A percentile compares a stretch with the other conserved stretches of the same genome.
phyloP scores from a whole-genome alignment of 2,329 filamentous ascomycete species.

The Diaporthe ampelina region DNA sequence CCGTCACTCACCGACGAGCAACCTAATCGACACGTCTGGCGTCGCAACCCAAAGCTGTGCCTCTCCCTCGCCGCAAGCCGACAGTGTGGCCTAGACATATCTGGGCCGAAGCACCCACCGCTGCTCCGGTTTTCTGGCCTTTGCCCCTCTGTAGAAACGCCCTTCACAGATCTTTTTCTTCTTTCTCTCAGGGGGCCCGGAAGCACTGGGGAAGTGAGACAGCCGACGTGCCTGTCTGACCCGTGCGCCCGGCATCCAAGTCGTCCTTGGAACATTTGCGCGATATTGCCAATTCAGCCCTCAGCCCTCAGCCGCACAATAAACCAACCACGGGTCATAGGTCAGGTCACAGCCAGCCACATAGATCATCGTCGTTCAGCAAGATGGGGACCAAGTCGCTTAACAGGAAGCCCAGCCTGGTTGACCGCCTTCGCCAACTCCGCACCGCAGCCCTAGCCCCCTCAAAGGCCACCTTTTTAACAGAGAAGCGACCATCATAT shows the following conservation, averaged over 20 bases:
- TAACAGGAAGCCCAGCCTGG: slow-evolving; percentile 36
- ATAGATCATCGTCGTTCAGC: neutral
- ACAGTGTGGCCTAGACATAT: neutral
- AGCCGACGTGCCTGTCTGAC: slow-evolving; percentile 3
- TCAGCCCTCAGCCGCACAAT: neutral
- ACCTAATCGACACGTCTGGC: neutral
- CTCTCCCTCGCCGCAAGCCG: neutral
- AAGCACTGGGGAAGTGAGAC: neutral
- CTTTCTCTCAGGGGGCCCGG: neutral
- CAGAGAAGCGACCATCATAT: slow-evolving; percentile 16
- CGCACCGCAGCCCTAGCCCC: slow-evolving; percentile 4
- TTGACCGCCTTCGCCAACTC: slow-evolving; percentile 38
- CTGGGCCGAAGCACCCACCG: neutral
- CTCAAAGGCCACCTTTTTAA: neutral
- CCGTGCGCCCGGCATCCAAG: neutral
- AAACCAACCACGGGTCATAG: neutral
- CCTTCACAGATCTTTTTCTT: neutral
- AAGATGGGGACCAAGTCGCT: neutral
- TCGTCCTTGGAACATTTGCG: neutral
- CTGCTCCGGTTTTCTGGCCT: neutral
- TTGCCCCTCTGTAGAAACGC: neutral
- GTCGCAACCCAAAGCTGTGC: neutral
- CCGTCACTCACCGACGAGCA: neutral
- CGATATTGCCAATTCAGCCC: neutral
- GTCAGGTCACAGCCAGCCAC: neutral